Conservation (phyloP, 805 yeast genomes). For the Wickerhamiella parazyma region DNA sequence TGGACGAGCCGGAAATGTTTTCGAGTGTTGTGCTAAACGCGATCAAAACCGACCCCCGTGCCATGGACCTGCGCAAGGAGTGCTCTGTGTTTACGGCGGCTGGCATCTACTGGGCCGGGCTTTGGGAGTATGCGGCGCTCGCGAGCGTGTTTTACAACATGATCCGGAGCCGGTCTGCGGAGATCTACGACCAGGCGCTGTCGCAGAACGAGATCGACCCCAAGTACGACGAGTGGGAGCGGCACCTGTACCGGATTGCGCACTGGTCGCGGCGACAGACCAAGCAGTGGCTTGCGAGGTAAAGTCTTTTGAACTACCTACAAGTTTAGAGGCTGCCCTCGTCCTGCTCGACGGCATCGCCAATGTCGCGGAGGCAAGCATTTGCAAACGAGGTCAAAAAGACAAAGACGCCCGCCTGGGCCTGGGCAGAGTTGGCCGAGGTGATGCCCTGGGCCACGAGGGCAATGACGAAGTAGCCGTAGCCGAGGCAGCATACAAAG, state of each 20-base stretch:
- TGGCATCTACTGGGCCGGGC: conserved; percentile 61
- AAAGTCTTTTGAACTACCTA: too few relatives aligned
- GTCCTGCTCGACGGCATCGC: conserved; percentile 9
- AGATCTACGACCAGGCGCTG: conserved; percentile 56
- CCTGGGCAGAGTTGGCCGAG: conserved; percentile 5
- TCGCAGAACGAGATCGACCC: conserved; percentile 33
- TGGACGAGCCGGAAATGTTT: conserved; percentile 60
- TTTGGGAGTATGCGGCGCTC: conserved; percentile 49
- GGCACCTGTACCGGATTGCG: conserved; percentile 17
- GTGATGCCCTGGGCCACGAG: conserved; percentile 11
- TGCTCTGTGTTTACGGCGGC: conserved; percentile 55
- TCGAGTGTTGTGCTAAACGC: conserved; percentile 60
- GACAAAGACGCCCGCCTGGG: conserved; percentile 11
- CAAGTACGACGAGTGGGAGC: conserved; percentile 31
- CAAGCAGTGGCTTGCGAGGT: conserved; percentile 29
- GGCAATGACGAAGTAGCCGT: conserved; percentile 17
- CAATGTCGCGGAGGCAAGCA: conserved; percentile 19
- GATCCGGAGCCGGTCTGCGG: conserved; percentile 51
- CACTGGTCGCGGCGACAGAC: conserved; percentile 28
- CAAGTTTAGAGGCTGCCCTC: background rate
- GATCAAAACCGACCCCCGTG: conserved; percentile 54
- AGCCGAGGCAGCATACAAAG: conserved; percentile 16
- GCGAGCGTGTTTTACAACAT: conserved; percentile 34
- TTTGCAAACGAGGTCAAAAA: conserved; percentile 16
- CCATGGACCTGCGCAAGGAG: conserved; percentile 54